Evolutionary conservation across 2,329 filamentous ascomycete species (phyloP).

Genomic region (Didymosphaeria variabile): DNA sequence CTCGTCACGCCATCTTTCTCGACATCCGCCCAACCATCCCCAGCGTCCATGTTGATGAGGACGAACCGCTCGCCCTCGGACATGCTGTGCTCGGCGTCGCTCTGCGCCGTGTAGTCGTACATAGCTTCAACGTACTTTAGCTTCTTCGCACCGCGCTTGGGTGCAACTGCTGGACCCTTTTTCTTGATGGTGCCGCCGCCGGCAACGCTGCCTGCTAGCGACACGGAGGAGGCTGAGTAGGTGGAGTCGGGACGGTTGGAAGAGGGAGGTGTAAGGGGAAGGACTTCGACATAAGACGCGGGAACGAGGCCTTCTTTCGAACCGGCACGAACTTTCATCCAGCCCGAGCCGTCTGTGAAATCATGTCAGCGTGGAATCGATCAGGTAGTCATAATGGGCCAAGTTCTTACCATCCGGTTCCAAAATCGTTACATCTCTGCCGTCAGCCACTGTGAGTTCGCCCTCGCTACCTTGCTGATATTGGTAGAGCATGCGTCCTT

Average conservation of each 20-base stretch:
- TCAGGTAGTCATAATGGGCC: slow-evolving; percentile 21
- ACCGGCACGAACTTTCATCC: slow-evolving; percentile 83
- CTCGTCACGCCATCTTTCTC: slow-evolving; percentile 87
- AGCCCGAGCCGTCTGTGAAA: slow-evolving; percentile 81
- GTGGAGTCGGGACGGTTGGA: slow-evolving; percentile 65
- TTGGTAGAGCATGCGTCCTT: slow-evolving; percentile 87
- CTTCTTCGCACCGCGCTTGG: slow-evolving; percentile 90
- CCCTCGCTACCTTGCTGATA: slow-evolving; percentile 85
- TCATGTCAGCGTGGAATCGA: slow-evolving; percentile 26
- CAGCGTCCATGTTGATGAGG: slow-evolving; percentile 83
- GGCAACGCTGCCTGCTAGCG: slow-evolving; percentile 64
- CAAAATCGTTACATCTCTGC: slow-evolving; percentile 77
- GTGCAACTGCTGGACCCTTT: slow-evolving; percentile 90
- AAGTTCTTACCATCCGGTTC: slow-evolving; percentile 83
- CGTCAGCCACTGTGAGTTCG: slow-evolving; percentile 82
- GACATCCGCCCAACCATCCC: slow-evolving; percentile 97
- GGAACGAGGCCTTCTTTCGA: slow-evolving; percentile 86
- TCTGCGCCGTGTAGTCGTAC: slow-evolving; percentile 89
- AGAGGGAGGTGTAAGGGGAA: slow-evolving; percentile 53
- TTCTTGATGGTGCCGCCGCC: slow-evolving; percentile 68
- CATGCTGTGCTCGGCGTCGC: slow-evolving; percentile 90
- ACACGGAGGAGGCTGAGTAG: slow-evolving; percentile 79
- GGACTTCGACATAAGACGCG: slow-evolving; percentile 80
- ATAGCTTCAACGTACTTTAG: slow-evolving; percentile 91
- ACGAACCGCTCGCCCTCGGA: slow-evolving; percentile 90